Evolutionary conservation across 176 grass and related monocot species (phyloP).

Genomic region (Olyra latifolia): DNA sequence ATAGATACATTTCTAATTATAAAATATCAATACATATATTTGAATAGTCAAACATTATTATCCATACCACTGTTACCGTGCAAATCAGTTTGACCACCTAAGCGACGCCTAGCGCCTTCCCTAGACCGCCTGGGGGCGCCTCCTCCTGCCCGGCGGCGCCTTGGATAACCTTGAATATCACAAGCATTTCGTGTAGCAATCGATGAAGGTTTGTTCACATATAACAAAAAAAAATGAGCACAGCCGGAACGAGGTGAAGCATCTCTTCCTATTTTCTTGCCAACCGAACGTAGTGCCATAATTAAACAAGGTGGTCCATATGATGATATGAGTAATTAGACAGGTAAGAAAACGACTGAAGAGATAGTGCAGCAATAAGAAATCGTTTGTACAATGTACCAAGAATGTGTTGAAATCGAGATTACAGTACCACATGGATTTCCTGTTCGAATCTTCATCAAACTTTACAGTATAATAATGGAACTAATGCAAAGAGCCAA

Average conservation of each 20-base stretch:
- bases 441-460: background rate
- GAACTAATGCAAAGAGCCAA: constrained; percentile 2
- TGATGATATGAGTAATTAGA: background rate
- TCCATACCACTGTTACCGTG: no score
- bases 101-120: no score
- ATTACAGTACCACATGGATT: background rate
- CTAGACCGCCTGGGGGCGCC: no score
- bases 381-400: background rate
- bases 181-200: background rate
- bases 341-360: background rate
- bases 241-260: background rate
- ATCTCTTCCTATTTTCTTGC: background rate
- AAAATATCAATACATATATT: no score
- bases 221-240: constrained; percentile 8
- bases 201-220: background rate
- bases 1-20: no score
- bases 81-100: no score
- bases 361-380: background rate
- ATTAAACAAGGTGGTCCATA: constrained; percentile 14
- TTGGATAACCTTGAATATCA: no score
- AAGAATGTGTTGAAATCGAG: background rate
- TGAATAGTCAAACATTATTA: no score
- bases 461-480: background rate
- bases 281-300: background rate
- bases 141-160: no score